phyloP scores from a whole-genome alignment of 768 basidiomycete species.

The Boletus eberwhitei region DNA sequence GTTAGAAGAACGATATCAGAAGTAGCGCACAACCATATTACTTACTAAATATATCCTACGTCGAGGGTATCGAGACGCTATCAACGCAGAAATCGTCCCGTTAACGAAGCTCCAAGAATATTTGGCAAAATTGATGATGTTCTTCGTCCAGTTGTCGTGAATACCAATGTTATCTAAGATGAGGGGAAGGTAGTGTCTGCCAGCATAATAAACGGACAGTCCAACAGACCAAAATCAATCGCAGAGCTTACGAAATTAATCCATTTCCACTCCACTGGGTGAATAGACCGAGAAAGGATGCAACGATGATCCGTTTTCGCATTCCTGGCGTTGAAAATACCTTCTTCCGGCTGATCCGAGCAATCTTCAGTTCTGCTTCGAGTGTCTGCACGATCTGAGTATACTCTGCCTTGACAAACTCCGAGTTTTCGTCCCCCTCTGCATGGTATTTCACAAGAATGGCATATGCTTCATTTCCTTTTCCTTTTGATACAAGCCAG shows the following conservation, averaged over 20 bases:
- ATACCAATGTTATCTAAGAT: constrained; percentile 19
- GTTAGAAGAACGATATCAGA: not conserved
- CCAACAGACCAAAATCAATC: rapidly evolving
- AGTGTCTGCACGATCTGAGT: constrained; percentile 54
- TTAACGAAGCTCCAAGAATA: constrained; percentile 12
- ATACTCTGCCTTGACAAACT: constrained; percentile 58
- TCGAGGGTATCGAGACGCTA: constrained; percentile 15
- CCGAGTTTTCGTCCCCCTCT: constrained; percentile 49
- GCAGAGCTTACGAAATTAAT: constrained; percentile 1
- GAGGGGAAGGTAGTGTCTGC: constrained; percentile 9
- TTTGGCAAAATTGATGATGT: constrained; percentile 12
- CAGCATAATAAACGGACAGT: not conserved
- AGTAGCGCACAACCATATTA: too few relatives aligned
- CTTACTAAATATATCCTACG: constrained; percentile 16
- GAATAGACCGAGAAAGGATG: constrained; percentile 15
- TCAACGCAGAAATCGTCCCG: constrained; percentile 1
- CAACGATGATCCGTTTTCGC: constrained; percentile 12
- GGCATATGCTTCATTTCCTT: constrained; percentile 43
- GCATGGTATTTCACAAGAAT: constrained; percentile 58
- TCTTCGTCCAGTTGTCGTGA: constrained; percentile 18
- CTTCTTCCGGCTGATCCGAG: not conserved
- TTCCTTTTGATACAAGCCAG: constrained; percentile 59
- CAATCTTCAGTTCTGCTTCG: constrained; percentile 23
- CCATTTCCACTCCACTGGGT: constrained; percentile 14
- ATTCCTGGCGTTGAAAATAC: constrained; percentile 12